Evolutionary conservation across 73 alveolate species (phyloP).

Genomic region (Symbiodinium pilosum): DNA sequence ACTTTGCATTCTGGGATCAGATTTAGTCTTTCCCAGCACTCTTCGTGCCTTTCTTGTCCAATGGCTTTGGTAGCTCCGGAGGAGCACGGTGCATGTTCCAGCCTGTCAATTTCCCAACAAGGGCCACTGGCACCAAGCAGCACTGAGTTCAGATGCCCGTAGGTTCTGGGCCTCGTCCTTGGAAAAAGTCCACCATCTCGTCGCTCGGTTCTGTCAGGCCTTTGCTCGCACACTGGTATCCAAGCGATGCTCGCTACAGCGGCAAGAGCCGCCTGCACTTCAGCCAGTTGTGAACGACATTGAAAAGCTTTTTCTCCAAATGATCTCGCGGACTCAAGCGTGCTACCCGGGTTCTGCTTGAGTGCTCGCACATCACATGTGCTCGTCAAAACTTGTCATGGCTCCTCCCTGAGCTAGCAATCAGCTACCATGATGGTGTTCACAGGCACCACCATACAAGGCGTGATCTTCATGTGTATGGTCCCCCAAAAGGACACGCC

Average conservation of each 20-base stretch:
- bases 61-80: neutral
- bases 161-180: neutral
- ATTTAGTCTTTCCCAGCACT: neutral
- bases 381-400: neutral
- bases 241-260: too few relatives aligned
- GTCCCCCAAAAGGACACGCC: too few relatives aligned
- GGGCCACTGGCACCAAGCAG: too few relatives aligned
- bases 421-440: too few relatives aligned
- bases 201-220: slow-evolving; percentile 8
- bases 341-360: neutral
- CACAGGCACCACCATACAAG: too few relatives aligned
- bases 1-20: neutral
- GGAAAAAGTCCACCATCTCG: neutral
- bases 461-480: too few relatives aligned
- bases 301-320: neutral
- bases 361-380: neutral
- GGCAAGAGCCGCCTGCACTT: too few relatives aligned
- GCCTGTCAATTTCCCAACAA: neutral
- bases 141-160: too few relatives aligned
- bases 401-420: neutral
- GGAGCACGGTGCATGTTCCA: slow-evolving; percentile 15
- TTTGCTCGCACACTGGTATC: too few relatives aligned
- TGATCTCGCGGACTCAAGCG: neutral
- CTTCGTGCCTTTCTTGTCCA: neutral
- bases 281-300: too few relatives aligned